Evolutionary conservation across 2,329 filamentous ascomycete species (phyloP).

Genomic region (Fusarium bulbicola): DNA sequence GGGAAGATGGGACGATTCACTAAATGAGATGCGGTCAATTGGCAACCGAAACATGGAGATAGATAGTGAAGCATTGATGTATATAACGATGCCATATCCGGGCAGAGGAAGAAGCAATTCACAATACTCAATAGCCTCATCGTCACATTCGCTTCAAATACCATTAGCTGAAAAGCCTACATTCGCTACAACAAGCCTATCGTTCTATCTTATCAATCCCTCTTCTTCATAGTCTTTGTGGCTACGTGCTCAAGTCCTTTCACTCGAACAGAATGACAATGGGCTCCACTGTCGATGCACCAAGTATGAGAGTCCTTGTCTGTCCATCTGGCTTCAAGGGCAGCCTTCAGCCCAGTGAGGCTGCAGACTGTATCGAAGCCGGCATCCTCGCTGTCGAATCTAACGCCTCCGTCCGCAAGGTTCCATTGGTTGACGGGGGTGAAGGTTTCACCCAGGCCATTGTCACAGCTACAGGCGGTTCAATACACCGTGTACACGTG

Average conservation of each 20-base stretch:
- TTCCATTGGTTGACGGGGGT: constrained; percentile 62
- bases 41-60: not conserved
- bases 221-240: not conserved
- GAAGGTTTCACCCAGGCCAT: constrained; percentile 61
- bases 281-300: not conserved
- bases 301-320: constrained; percentile 52
- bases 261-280: not conserved
- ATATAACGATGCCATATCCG: constrained; percentile 14
- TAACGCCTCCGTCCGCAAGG: constrained; percentile 55
- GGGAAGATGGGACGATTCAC: not conserved
- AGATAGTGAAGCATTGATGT: not conserved
- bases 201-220: not conserved
- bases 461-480: constrained; percentile 53
- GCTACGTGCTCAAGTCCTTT: fast-evolving
- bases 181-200: constrained; percentile 5
- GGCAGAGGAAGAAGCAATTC: not conserved
- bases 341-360: constrained; percentile 58
- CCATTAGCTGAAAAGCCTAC: not conserved
- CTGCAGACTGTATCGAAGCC: constrained; percentile 59
- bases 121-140: not conserved
- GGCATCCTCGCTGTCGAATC: constrained; percentile 56
- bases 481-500: constrained; percentile 49
- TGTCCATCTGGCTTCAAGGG: constrained; percentile 65
- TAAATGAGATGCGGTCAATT: not conserved
- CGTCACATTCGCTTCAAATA: constrained; percentile 24